Evolutionary conservation across 345 rosid genomes (phyloP).

Genomic region (Dipteronia sinensis): DNA sequence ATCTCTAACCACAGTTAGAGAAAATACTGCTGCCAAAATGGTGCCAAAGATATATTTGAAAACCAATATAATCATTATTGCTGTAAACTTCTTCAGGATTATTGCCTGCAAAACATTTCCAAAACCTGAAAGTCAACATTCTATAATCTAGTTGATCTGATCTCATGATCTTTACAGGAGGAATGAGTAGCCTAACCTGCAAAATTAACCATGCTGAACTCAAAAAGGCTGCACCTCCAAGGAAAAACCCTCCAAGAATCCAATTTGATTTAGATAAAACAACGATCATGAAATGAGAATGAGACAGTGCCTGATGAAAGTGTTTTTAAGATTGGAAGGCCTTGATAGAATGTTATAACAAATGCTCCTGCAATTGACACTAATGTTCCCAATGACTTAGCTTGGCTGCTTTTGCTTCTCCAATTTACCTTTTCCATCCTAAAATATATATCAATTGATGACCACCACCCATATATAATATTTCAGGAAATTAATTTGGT

Average conservation of each 20-base stretch:
- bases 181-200: conserved; percentile 38
- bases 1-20: conserved; percentile 33
- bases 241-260: conserved; percentile 60
- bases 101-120: conserved; percentile 29
- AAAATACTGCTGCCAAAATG: conserved; percentile 24
- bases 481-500: background rate
- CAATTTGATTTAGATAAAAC: conserved; percentile 38
- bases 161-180: background rate
- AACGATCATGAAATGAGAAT: conserved; percentile 4
- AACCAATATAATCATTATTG: conserved; percentile 33
- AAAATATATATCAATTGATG: background rate
- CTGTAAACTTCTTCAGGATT: conserved; percentile 35
- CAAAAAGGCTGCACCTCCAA: conserved; percentile 50
- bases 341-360: conserved; percentile 60
- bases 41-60: conserved; percentile 27
- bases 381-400: conserved; percentile 59
- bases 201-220: conserved; percentile 47
- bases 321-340: conserved; percentile 32
- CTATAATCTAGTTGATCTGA: too few species aligned
- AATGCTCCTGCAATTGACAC: conserved; percentile 65
- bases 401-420: conserved; percentile 51
- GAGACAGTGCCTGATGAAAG: background rate
- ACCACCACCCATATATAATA: background rate
- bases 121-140: background rate
- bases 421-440: conserved; percentile 68